These are phyloP conservation scores for Podaxis sp. DNA, from an alignment of 768 basidiomycete species.

Conservation along the genomic window DNA sequence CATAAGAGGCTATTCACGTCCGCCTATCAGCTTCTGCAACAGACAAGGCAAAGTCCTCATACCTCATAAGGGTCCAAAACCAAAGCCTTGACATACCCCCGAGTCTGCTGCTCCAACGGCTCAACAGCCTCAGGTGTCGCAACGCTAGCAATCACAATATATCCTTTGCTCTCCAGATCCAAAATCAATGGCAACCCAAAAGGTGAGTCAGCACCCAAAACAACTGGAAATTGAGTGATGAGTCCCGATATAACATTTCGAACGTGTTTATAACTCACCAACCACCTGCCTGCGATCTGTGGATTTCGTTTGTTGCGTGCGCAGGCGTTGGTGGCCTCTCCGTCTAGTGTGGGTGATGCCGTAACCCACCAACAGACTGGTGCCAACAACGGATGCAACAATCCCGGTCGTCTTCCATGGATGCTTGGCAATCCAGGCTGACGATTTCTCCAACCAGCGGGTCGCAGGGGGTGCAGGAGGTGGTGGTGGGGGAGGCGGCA, in stretches of 20 bases:
- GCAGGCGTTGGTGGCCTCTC: constrained; percentile 23
- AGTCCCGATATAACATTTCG: not conserved
- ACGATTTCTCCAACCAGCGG: constrained; percentile 40
- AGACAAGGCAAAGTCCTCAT: constrained; percentile 13
- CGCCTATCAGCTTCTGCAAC: constrained; percentile 4
- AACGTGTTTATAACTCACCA: constrained; percentile 37
- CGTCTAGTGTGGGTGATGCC: constrained; percentile 14
- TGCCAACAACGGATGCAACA: constrained; percentile 53
- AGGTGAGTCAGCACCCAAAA: constrained; percentile 77
- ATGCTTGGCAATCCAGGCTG: constrained; percentile 51
- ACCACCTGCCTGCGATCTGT: constrained; percentile 63
- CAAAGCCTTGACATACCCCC: constrained; percentile 78
- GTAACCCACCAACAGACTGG: constrained; percentile 60
- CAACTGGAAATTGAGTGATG: constrained; percentile 39
- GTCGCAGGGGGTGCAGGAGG: constrained; percentile 52
- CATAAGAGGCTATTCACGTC: constrained; percentile 52
- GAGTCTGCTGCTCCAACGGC: constrained; percentile 55
- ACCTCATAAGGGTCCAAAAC: constrained; percentile 81
- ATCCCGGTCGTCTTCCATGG: constrained; percentile 59
- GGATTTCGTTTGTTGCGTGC: constrained; percentile 38
- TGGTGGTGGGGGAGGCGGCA: constrained; percentile 57
- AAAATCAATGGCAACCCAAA: constrained; percentile 67
- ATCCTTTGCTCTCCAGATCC: constrained; percentile 74
- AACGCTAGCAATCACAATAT: constrained; percentile 81
- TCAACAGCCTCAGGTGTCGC: constrained; percentile 61